These are phyloP conservation scores for Vigna nakashimae DNA, from an alignment of 306 rosid species.

Conservation along the genomic window DNA sequence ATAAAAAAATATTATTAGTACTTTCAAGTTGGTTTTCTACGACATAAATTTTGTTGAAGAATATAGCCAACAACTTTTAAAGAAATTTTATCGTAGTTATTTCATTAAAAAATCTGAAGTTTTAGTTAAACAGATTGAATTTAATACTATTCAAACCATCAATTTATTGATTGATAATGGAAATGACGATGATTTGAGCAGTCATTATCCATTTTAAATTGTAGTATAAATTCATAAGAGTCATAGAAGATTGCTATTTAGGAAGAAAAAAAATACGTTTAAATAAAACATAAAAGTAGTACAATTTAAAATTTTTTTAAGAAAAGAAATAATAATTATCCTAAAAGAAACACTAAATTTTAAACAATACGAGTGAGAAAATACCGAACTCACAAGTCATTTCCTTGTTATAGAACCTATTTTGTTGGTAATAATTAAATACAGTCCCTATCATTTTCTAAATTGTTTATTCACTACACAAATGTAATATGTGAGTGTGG, in stretches of 20 bases:
- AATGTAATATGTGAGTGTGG: neutral
- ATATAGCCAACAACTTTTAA: too few species aligned
- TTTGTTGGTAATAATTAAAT: neutral
- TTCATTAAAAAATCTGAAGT: too few species aligned
- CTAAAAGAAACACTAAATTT: neutral
- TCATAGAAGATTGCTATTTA: neutral
- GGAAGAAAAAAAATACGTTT: neutral
- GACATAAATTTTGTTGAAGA: too few species aligned
- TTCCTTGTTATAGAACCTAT: neutral
- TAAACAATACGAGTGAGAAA: neutral
- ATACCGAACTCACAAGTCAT: neutral
- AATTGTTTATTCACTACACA: neutral
- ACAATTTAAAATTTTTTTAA: neutral
- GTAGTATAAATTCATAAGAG: neutral
- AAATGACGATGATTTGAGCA: neutral
- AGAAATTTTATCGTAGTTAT: too few species aligned
- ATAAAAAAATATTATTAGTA: too few species aligned
- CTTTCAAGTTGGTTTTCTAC: too few species aligned
- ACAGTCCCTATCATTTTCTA: neutral
- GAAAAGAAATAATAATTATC: neutral
- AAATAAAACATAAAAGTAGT: neutral
- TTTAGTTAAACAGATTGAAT: too few species aligned
- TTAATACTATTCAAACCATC: too few species aligned
- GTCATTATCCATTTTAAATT: neutral
- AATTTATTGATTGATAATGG: too few species aligned